These are phyloP conservation scores for Suillus brevipes DNA, from an alignment of 768 basidiomycete genomes.

Conservation along the genomic window DNA sequence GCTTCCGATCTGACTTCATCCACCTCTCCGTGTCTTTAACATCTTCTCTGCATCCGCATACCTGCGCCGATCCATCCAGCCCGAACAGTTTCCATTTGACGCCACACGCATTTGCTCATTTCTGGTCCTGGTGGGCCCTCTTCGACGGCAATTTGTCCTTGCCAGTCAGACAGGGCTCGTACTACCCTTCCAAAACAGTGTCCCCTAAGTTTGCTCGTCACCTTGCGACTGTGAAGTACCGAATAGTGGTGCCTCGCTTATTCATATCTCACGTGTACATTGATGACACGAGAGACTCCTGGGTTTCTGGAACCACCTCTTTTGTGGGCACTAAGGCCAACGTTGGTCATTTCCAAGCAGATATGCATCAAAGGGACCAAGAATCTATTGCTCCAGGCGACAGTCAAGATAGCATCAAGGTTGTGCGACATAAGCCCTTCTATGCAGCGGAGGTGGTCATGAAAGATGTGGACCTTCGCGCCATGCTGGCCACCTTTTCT, in stretches of 20 bases:
- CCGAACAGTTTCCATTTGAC: conserved; percentile 83
- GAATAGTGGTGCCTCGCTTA: conserved; percentile 71
- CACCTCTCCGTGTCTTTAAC: conserved; percentile 87
- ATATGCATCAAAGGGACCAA: conserved; percentile 90
- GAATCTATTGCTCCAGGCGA: conserved; percentile 65
- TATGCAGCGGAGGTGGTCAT: conserved; percentile 85
- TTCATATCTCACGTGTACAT: conserved; percentile 87
- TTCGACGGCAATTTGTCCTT: conserved; percentile 79
- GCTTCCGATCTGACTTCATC: conserved; percentile 91
- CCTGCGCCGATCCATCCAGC: conserved; percentile 24
- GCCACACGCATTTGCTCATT: conserved; percentile 82
- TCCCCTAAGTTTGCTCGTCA: conserved; percentile 89
- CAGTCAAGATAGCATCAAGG: conserved; percentile 56
- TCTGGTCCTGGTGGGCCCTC: conserved; percentile 89
- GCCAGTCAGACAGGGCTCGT: conserved; percentile 85
- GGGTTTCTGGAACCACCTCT: conserved; percentile 75
- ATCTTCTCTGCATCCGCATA: conserved; percentile 48
- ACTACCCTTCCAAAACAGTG: conserved; percentile 67
- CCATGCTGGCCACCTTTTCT: conserved; percentile 73
- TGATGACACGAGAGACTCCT: conserved; percentile 77
- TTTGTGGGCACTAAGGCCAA: conserved; percentile 86
- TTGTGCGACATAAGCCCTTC: conserved; percentile 76
- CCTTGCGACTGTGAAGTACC: conserved; percentile 90
- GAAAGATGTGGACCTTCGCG: conserved; percentile 73
- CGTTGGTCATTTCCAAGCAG: conserved; percentile 79